Base-by-base conservation (phyloP, 2,329 filamentous ascomycete species). In the Sordariomycetes sp. region DNA sequence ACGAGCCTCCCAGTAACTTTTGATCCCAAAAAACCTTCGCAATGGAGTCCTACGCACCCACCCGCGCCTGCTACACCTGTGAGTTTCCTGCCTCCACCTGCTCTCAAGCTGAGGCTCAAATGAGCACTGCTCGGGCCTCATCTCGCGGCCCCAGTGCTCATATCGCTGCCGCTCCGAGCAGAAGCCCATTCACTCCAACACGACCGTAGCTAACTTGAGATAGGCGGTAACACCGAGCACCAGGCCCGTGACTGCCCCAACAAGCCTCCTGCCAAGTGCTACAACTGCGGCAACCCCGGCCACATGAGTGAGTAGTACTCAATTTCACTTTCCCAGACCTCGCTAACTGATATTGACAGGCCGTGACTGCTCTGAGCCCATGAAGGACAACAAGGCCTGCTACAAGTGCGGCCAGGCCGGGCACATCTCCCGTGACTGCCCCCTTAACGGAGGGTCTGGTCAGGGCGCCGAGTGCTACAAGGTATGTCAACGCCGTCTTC, bases 341-440 rank as follows among this genome's bases (percentile, higher is more conserved):
- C 35, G n/a, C 28, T n/a, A 18, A 21, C 43, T 51, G 36, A 49
- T 28, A 33, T 24, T 8, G 12, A n/a, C 42, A 83, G 80, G 83
- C 74, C 86, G 88, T 61, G 90, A 96, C 58, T 96, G 90, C 73
- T 79, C 82, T 43, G 79, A 86, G 59, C 82, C 86, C 40, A 77
- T 84, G 53, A 94, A 94, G 72, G 86, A 94, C 64, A 87, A 65
- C 58, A 77, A 82, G 69, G 73, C 77, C 50, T 83, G 77, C 70
- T 83, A 82, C 67, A 75, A 81, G 52, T 87, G 82, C 68, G 85
- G 85, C 55, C 76, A 84, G 61, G 65, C 79, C 47, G 90, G 87
- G 42, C 90, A 96, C 72, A 84, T 95, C 59, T 92, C 85, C 50
- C 87, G 90, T 50, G 88, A 95, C 55, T 88, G 83, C 68, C 77